Conservation (phyloP, 2,329 filamentous ascomycete species). For the Macrophomina tecta region DNA sequence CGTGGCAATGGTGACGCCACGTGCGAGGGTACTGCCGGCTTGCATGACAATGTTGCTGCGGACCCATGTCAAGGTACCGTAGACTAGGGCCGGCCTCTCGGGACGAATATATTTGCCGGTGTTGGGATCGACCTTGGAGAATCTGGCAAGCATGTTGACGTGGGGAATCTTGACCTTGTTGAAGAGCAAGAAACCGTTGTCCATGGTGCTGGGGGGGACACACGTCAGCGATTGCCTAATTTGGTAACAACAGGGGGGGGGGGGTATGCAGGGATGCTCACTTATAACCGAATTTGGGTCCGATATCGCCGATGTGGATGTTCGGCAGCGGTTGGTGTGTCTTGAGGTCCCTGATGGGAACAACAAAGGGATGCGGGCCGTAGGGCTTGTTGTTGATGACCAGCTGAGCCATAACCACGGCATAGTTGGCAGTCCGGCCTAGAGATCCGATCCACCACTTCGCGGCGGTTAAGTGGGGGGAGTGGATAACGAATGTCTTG, state of each 20-base stretch:
- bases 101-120: slow-evolving; percentile 73
- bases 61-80: slow-evolving; percentile 78
- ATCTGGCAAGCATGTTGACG: slow-evolving; percentile 74
- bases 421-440: slow-evolving; percentile 76
- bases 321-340: slow-evolving; percentile 73
- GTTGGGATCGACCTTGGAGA: slow-evolving; percentile 70
- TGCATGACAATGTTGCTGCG: slow-evolving; percentile 76
- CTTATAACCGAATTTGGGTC: slow-evolving; percentile 80
- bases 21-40: slow-evolving; percentile 72
- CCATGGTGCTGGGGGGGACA: slow-evolving; percentile 64
- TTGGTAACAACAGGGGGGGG: slow-evolving; percentile 15
- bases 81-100: slow-evolving; percentile 70
- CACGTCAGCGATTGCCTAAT: slow-evolving; percentile 5
- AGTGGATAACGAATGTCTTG: slow-evolving; percentile 77
- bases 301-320: slow-evolving; percentile 79
- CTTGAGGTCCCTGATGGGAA: slow-evolving; percentile 73
- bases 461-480: slow-evolving; percentile 73
- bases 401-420: slow-evolving; percentile 80
- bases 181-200: slow-evolving; percentile 80
- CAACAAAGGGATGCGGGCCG: slow-evolving; percentile 79
- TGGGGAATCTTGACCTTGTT: slow-evolving; percentile 79
- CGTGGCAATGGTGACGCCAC: slow-evolving; percentile 78
- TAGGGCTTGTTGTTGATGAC: slow-evolving; percentile 70
- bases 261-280: slow-evolving; percentile 36
- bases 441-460: slow-evolving; percentile 89